Evolutionary conservation across 2,329 filamentous ascomycete species (phyloP), one percentile per base, ranked within the genome.

Genomic region (Diaporthe longicolla): DNA sequence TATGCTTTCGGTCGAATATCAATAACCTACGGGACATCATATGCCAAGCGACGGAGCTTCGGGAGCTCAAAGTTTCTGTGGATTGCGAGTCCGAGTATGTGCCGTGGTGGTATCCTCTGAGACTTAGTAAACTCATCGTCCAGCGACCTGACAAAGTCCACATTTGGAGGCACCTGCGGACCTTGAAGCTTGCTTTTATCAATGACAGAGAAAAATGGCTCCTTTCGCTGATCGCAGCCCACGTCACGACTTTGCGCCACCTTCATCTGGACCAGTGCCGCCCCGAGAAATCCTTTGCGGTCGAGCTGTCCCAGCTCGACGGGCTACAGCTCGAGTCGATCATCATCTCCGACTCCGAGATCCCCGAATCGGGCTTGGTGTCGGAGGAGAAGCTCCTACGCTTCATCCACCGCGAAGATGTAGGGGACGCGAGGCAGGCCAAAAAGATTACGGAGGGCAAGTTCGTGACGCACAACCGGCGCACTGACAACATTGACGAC

Each of bases 381-480:
- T 15, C 59, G 24, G 59, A 63, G 59, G 0, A 21, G 17, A 1
- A 4, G 5, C 59, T 63, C 6, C 59, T 63, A 17, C 24, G 40
- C 10, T 63, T 21, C 26, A 0, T 63, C 59, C 59, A 3, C 19
- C 24, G 13, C 1, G 40, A 10, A 4, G 11, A 35, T 21, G 21
- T 32, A 3, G 4, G 3, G 4, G 19, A 40, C 13, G 9, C 21
- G 21, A 9, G 5, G 21, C 24, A 11, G 15, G 59, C 26, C 21
- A 19, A 10, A 11, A 24, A n/a, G 17, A 63, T 65, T 6, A 7
- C 1, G 5, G n/a, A 9, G 19, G 59, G 59, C 5, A 21, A 17
- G 3, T 65, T 65, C 26, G 43, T 40, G 43, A 65, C 59, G 59
- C 59, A 65, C 10, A 65, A 24, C 13, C 32, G 37, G 15, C 40